Evolutionary conservation across 1,284 basidiomycete species (phyloP), one percentile per base, ranked within the genome.

Genomic region (Phellopilus nigrolimitatus): DNA sequence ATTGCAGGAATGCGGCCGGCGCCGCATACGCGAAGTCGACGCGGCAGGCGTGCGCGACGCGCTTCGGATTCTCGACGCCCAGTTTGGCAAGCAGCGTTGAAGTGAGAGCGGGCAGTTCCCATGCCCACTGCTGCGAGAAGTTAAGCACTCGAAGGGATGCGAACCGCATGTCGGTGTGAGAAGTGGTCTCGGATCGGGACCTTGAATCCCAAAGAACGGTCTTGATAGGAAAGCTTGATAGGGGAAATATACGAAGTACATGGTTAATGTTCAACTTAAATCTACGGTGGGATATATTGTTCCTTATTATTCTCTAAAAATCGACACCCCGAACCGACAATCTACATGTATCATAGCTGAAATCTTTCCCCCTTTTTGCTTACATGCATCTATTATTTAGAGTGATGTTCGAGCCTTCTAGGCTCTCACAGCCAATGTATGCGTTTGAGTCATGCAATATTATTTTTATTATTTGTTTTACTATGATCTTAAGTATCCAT

Each of bases 21-120:
- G 78, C 58, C 71, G 78, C 41, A 70, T 87, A 37, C 75, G 84
- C 31, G 82, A 88, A 62, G 90, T 94, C 24, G 81, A 85, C 59
- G 74, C 82, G 12, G 84, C 85, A 52, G 88, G 82, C 3, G 87
- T 94, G 37, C 78, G 76, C 49, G 84, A 91, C 57, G 91, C 91
- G 10, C 68, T 94, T 39, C 79, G 81, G 56, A 67, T 92, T 42
- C 71, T 94, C 38, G 91, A 95, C 63, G 75, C 79, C 8, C 84
- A 84, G 60, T 87, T 84, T 64, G 62, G 64, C 28, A 66, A 56
- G 39, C 54, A 45, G 65, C 47, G 60, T 58, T 53, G 60, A 62
- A 49, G 19, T 24, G 45, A 43, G 27, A 65, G 62, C 39, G 48
- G 21, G 30, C 10, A 43, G 10, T 43, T 22, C 21, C 45, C 21